Evolutionary conservation across 139 green algal genomes (phyloP).

Genomic region (Edaphochlamys debaryana): DNA sequence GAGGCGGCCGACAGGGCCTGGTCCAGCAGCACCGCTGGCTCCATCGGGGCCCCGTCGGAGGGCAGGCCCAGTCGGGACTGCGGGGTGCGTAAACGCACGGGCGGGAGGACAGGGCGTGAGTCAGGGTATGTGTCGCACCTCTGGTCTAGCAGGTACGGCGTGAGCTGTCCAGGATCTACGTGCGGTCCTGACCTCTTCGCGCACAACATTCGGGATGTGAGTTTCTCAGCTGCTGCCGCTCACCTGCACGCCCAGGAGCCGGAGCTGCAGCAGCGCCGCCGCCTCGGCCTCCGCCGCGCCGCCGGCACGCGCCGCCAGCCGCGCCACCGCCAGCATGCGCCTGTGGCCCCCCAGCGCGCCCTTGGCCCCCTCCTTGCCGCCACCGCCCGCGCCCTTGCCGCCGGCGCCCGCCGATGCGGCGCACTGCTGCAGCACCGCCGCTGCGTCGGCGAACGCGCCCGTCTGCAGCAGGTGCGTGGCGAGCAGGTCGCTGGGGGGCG

Average conservation of each 20-base stretch:
- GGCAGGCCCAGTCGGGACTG: slow-evolving; percentile 20
- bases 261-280: neutral
- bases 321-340: neutral
- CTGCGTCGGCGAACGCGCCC: slow-evolving; percentile 12
- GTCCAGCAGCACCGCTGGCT: slow-evolving; percentile 19
- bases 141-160: no score
- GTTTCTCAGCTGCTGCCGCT: no score
- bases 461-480: slow-evolving; percentile 43
- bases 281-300: neutral
- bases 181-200: no score
- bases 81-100: no score
- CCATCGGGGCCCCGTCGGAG: neutral
- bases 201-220: no score
- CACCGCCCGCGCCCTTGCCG: neutral
- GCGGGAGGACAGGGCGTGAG: no score
- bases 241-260: slow-evolving; percentile 28
- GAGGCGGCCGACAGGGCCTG: neutral
- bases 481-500: slow-evolving; percentile 38
- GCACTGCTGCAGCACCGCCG: slow-evolving; percentile 17
- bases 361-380: neutral
- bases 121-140: no score
- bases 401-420: neutral
- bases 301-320: slow-evolving; percentile 26
- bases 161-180: no score
- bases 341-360: neutral